Base-by-base conservation (phyloP, 345 rosid species). In the Euphorbia pulcherrima region DNA sequence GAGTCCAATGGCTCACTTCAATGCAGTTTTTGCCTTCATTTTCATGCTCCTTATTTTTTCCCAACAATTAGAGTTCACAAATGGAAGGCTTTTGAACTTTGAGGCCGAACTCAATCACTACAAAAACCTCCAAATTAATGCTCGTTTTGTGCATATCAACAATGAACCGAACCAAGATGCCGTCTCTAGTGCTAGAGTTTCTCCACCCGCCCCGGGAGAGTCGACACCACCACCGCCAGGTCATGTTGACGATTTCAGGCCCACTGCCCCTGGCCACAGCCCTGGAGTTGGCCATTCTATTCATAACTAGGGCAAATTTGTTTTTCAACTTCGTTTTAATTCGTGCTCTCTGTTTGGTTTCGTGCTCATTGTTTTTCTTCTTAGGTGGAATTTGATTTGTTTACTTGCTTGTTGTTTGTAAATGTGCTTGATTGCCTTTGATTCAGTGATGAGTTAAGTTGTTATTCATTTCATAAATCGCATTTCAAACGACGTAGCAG, bases 201-300 rank as follows among this genome's bases (percentile, higher is more conserved):
- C 70, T n/a, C 64, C 80, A 29, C 64, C 65, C 6, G 67, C 53
- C 23, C 14, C 67, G 3, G 54, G 11, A 0, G n/a, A 10, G 18
- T 67, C 77, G 23, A 69, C 78, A 26, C 77, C 82, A 2, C 67
- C 74, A 12, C 47, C 68, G 14, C 62, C 70, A 2, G 78, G 68
- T 60, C 70, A 73, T 1, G 67, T 40, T 6, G 83, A 83, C 9
- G 86, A 83, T 72, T 86, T 84, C 75, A 86, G 87, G 68, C 88
- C 90, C 16, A 86, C 90, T 41, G 58, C 80, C 29, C 86, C 90
- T 11, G 90, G 90, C 21, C 85, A 84, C 58, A 86, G 88, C 74
- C 88, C 90, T 35, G 85, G 90, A 40, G 82, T 82, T 48, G 90
- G 90, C 2, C 87, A 86, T 71, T 65, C 77, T 48, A 5, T 79